These are phyloP conservation scores for Penicillium waksmanii DNA, from an alignment of 495 filamentous ascomycete genomes.

Conservation along the genomic window DNA sequence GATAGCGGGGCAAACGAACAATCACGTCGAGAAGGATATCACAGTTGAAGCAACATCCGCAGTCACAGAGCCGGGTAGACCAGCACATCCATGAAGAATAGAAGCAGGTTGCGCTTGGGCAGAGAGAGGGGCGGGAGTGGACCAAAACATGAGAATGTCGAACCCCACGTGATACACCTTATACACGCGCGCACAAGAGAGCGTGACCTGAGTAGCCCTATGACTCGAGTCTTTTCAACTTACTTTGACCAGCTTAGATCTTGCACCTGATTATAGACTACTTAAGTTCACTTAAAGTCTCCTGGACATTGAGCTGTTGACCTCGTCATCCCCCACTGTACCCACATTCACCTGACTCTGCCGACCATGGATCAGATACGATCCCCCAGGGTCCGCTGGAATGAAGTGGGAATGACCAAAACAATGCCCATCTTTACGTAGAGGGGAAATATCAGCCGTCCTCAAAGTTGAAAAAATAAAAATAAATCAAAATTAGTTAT, in stretches of 20 bases:
- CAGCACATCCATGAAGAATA: slow-evolving; percentile 10
- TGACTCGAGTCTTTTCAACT: slow-evolving; percentile 8
- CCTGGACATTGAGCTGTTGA: slow-evolving; percentile 4
- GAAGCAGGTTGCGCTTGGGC: slow-evolving; percentile 18
- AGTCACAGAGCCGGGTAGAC: not conserved
- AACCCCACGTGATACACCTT: slow-evolving; percentile 37
- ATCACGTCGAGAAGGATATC: not conserved
- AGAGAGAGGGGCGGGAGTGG: slow-evolving; percentile 33
- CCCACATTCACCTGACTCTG: slow-evolving; percentile 28
- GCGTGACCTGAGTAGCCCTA: slow-evolving; percentile 12
- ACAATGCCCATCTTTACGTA: not conserved
- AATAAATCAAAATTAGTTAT: not conserved
- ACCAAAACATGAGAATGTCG: slow-evolving; percentile 30
- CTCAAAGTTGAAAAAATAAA: too few relatives aligned
- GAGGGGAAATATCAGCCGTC: too few relatives aligned
- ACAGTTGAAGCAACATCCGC: not conserved
- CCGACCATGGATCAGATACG: slow-evolving; percentile 13
- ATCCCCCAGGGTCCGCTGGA: slow-evolving; percentile 10
- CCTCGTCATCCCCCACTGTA: slow-evolving; percentile 19
- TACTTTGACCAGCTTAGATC: not conserved
- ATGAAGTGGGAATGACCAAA: not conserved
- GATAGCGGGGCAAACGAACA: slow-evolving; percentile 4
- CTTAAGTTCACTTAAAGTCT: not conserved
- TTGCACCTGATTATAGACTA: not conserved
- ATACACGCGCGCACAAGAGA: slow-evolving; percentile 5